Evolutionary conservation across 768 basidiomycete species (phyloP), one percentile per base, ranked within the genome.

Genomic region (Harrya chromipes): DNA sequence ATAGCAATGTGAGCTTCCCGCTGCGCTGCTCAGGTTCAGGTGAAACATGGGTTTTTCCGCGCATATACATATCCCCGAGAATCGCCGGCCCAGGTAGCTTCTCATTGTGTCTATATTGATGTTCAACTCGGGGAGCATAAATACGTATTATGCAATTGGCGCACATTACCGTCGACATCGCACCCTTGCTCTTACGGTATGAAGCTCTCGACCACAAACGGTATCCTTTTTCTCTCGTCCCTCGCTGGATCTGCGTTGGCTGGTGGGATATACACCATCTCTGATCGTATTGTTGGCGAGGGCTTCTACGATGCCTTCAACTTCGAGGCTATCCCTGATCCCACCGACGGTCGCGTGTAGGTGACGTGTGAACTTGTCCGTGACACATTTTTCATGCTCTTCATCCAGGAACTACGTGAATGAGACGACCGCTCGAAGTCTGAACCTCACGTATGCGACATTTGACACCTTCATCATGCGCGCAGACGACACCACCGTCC

Each of bases 261-360:
- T 0, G 64, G 65, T 17, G 47, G 49, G 10, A 53, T 39, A 11
- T 73, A 72, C 47, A 43, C 16, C 14, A 55, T 69, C 29, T 53
- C 49, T 3, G 64, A 72, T 20, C 42, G 23, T 1, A 59, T 70
- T 23, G 50, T 62, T 26, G 72, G 73, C 9, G 36, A 62, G 6
- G 49, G 35, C 26, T 73, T 74, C 53, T 61, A 68, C 29, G 34
- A 26, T 40, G 53, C 58, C 19, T 73, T 73, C 59, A 56, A 36
- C 45, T 71, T 65, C 35, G 60, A 72, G 29, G 63, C 63, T 19
- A 65, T 70, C 39, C 23, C 64, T 1, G 72, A 73, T 48, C 72
- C 73, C 6, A 73, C 73, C 17, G 2, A 57, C 14, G 73, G 72
- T n/a, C 55, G 69, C 14, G 71, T 72, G 67, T 70, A 55, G 19